A percentile compares a stretch with the other conserved stretches of the same genome.
phyloP scores from a whole-genome alignment of 2,329 filamentous ascomycete genomes.

The Fusarium metavorans region DNA sequence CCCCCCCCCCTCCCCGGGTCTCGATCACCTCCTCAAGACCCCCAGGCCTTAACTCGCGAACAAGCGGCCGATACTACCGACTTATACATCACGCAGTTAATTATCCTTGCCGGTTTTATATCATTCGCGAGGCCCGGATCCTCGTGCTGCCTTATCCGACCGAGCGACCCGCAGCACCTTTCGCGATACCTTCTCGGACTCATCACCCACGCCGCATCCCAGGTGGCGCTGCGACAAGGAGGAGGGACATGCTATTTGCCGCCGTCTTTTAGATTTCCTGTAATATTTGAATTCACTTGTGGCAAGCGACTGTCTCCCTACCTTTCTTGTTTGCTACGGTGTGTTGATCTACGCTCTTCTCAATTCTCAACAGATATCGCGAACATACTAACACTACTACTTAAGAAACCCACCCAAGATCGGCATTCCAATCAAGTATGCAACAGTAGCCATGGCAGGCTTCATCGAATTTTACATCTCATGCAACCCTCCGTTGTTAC shows the following conservation, averaged over 20 bases:
- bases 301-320: neutral
- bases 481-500: slow-evolving; percentile 51
- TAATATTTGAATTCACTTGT: neutral
- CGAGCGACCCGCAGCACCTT: neutral
- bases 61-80: neutral
- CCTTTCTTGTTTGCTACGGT: neutral
- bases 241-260: neutral
- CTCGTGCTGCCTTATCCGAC: neutral
- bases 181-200: neutral
- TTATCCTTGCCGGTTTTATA: neutral
- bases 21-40: neutral
- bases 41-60: neutral
- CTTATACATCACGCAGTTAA: neutral
- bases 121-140: neutral
- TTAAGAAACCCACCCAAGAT: neutral
- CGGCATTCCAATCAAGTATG: neutral
- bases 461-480: slow-evolving; percentile 50
- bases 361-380: neutral
- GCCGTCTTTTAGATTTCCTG: neutral
- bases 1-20: neutral
- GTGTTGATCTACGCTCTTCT: neutral
- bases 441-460: slow-evolving; percentile 19
- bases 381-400: neutral
- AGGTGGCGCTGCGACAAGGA: neutral
- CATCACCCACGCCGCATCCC: neutral